Conservation (phyloP, 805 yeast genomes). For the Yamadazyma ubonensis region DNA sequence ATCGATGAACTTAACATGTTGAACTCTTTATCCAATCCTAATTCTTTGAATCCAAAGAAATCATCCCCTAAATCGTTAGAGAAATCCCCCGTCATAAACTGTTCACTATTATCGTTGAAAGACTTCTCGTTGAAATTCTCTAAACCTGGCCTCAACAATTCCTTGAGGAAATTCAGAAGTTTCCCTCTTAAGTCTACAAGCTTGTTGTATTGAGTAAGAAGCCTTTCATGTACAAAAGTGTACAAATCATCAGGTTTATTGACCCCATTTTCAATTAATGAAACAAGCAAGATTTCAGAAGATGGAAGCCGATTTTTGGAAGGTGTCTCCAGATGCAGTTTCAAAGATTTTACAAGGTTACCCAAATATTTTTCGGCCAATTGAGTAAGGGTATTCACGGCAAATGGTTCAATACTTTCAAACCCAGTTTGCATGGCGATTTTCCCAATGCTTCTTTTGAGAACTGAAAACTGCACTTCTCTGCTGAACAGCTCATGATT, state of each 20-base stretch:
- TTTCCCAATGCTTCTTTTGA: slow-evolving; percentile 71
- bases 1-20: slow-evolving; percentile 80
- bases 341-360: slow-evolving; percentile 70
- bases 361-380: slow-evolving; percentile 78
- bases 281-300: slow-evolving; percentile 52
- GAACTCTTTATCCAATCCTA: slow-evolving; percentile 91
- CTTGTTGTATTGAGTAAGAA: slow-evolving; percentile 66
- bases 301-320: slow-evolving; percentile 42
- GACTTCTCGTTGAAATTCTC: slow-evolving; percentile 73
- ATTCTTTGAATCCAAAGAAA: slow-evolving; percentile 93
- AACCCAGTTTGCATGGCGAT: slow-evolving; percentile 90
- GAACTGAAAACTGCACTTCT: slow-evolving; percentile 62
- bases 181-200: slow-evolving; percentile 66
- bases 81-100: slow-evolving; percentile 92
- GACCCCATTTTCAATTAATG: slow-evolving; percentile 84
- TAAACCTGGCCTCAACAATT: slow-evolving; percentile 75
- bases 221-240: slow-evolving; percentile 69
- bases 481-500: slow-evolving; percentile 63
- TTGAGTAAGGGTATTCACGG: slow-evolving; percentile 77
- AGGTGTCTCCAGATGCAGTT: slow-evolving; percentile 65
- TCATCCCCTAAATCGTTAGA: slow-evolving; percentile 94
- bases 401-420: slow-evolving; percentile 76
- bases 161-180: slow-evolving; percentile 70
- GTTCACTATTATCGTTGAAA: slow-evolving; percentile 89
- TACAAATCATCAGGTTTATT: slow-evolving; percentile 74